phyloP scores from a whole-genome alignment of 352 stramenopile species.

The Globisporangium paddicum region DNA sequence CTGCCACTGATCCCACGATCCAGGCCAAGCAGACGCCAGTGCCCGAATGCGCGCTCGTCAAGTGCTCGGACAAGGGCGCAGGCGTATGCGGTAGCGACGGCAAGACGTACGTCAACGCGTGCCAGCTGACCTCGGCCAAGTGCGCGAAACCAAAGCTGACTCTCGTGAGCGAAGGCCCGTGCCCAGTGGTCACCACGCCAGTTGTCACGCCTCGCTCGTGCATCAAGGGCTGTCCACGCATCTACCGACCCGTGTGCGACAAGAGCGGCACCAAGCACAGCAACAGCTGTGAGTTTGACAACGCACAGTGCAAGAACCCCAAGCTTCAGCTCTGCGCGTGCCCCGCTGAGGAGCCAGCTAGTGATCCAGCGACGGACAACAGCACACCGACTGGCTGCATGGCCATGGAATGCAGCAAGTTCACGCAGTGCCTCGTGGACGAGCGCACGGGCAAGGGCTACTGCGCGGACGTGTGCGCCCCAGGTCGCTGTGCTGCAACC shows the following conservation, averaged over 20 bases:
- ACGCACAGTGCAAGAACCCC: constrained; percentile 25
- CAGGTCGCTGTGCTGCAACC: constrained; percentile 33
- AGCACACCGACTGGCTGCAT: constrained; percentile 16
- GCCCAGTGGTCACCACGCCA: neutral
- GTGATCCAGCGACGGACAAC: neutral
- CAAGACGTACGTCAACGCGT: constrained; percentile 13
- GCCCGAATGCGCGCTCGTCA: constrained; percentile 9
- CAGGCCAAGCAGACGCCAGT: neutral
- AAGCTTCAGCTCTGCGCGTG: neutral
- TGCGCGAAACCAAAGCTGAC: constrained; percentile 2
- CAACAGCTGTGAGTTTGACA: constrained; percentile 44
- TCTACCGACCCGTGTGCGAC: constrained; percentile 41
- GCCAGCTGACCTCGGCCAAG: constrained; percentile 5
- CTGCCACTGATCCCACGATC: neutral
- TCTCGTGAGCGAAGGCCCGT: constrained; percentile 6
- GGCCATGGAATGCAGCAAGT: constrained; percentile 34
- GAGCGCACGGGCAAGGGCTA: constrained; percentile 30
- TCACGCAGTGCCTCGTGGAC: constrained; percentile 41
- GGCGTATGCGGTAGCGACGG: constrained; percentile 13
- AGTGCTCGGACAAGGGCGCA: constrained; percentile 10
- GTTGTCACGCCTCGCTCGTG: neutral
- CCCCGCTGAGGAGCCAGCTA: neutral
- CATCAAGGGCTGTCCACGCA: neutral
- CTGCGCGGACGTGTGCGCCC: constrained; percentile 44
- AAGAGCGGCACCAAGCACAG: constrained; percentile 38